phyloP scores from a whole-genome alignment of 169 alveolate genomes.

The Plasmodium coatneyi region DNA sequence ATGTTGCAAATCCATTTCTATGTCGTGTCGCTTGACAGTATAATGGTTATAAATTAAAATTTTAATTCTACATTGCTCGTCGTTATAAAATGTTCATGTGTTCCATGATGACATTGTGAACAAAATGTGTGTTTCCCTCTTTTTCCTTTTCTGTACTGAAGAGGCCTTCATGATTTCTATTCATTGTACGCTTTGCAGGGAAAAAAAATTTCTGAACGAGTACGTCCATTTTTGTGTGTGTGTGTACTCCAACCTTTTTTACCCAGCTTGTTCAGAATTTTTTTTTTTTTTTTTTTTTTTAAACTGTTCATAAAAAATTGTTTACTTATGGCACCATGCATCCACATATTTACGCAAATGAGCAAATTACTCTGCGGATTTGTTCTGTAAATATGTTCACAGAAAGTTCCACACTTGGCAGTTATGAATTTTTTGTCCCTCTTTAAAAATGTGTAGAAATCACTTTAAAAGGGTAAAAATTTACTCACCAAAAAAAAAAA shows the following conservation, averaged over 20 bases:
- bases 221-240: not conserved
- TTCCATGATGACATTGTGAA: not conserved
- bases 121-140: not conserved
- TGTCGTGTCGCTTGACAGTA: not conserved
- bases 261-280: not conserved
- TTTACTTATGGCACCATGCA: not conserved
- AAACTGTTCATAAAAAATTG: not conserved
- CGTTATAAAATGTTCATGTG: slow-evolving; percentile 8
- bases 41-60: not conserved
- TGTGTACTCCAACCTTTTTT: not conserved
- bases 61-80: slow-evolving; percentile 55
- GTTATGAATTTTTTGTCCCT: not conserved
- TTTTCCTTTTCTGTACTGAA: not conserved
- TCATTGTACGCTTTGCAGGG: not conserved
- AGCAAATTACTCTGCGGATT: not conserved
- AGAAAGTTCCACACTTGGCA: not conserved
- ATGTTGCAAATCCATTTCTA: slow-evolving; percentile 13
- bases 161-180: slow-evolving; percentile 21
- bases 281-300: slow-evolving; percentile 1
- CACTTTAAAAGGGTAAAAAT: not conserved
- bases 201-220: not conserved
- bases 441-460: not conserved
- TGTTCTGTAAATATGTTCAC: not conserved
- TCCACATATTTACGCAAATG: not conserved
- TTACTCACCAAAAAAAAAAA: not conserved